Base-by-base conservation (phyloP, 208 protist genomes). In the Acanthamoeba triangularis region DNA sequence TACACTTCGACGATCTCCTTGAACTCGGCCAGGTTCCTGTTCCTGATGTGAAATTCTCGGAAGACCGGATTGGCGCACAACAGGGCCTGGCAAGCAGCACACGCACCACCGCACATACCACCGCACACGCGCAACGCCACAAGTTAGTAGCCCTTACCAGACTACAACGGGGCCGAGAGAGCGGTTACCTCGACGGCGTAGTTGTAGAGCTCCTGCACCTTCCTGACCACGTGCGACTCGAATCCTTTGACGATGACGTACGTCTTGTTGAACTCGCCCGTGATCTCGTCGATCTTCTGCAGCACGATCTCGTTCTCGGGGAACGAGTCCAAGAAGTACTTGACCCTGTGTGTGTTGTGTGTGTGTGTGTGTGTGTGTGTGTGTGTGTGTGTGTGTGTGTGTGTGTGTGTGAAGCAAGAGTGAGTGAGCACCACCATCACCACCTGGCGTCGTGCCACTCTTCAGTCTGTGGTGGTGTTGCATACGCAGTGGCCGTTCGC, bases 241-340 rank as follows among this genome's bases (percentile, higher is more conserved):
- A 65, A 88, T 10, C 52, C 52, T 16, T 59, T 52, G 33, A 88
- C 49, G 14, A 88, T 65, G 8, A 88, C 80, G 44, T 88, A 88
- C 37, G 80, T 88, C 35, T 88, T 20, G 49, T 88, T 88, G 80
- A 88, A 88, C 80, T 88, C 49, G n/a, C 52, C 80, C 23, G 52
- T 88, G 11, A 37, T 54, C 35, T 88, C 80, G 25, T 88, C 80
- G 41, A 88, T 88, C 80, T 88, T 88, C 49, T 88, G 41, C 52
- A 88, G 52, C 41, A 88, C 80, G 35, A 88, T 88, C 44, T 88
- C 80, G 52, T 88, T 88, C 80, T 88, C 80, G 41, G 80, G 80
- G 33, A 88, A 88, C 28, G 80, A 88, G 80, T 63, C 49, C 47
- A 88, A n/a, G 59, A 88, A 88, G 80, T 65, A 63, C 18, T 80